Conservation (phyloP, 2,329 filamentous ascomycete genomes). For the Fusarium duplospermum region DNA sequence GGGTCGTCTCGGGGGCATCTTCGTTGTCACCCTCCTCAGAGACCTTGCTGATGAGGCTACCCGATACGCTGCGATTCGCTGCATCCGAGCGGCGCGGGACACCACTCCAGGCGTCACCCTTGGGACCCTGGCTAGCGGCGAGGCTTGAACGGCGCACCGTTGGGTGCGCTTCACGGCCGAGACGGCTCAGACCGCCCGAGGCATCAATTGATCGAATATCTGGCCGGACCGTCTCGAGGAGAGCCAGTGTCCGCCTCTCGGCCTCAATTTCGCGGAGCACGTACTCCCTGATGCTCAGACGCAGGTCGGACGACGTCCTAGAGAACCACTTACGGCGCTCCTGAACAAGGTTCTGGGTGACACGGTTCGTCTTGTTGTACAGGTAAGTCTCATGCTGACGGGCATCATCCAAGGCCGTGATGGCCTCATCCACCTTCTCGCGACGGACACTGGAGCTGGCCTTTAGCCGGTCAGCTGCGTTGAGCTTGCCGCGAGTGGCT, state of each 20-base stretch:
- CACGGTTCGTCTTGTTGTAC: constrained; percentile 85
- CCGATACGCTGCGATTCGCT: constrained; percentile 80
- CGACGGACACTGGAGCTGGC: constrained; percentile 85
- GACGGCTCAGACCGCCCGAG: constrained; percentile 86
- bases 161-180: constrained; percentile 91
- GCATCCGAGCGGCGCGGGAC: constrained; percentile 86
- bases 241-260: constrained; percentile 89
- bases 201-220: constrained; percentile 94
- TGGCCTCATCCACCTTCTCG: constrained; percentile 99
- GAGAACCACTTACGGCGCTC: constrained; percentile 94
- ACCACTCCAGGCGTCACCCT: constrained; percentile 98
- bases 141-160: constrained; percentile 78
- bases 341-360: constrained; percentile 87
- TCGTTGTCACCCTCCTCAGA: constrained; percentile 70
- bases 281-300: constrained; percentile 88
- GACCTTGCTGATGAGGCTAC: constrained; percentile 74
- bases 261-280: constrained; percentile 95
- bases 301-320: constrained; percentile 85
- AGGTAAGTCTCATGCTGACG: constrained; percentile 84
- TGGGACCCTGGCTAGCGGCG: constrained; percentile 91
- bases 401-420: constrained; percentile 88
- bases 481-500: constrained; percentile 81
- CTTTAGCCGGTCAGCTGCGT: constrained; percentile 89
- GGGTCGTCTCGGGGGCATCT: constrained; percentile 53
- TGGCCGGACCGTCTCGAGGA: constrained; percentile 91